phyloP scores from a whole-genome alignment of 225 moss, liverwort and hornwort species.

The Sphagnum contortum region DNA sequence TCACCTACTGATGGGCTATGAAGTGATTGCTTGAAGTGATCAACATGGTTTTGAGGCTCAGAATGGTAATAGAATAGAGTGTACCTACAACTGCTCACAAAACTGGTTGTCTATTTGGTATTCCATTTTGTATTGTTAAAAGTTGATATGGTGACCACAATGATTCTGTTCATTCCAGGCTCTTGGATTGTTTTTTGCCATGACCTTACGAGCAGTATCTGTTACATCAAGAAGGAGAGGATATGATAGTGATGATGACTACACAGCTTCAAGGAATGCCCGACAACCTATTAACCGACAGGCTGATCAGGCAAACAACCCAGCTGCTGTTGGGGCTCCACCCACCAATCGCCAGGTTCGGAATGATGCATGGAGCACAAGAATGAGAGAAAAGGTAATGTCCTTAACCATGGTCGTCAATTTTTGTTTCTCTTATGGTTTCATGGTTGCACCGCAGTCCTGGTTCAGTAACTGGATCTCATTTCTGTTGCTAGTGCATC shows the following conservation, averaged over 20 bases:
- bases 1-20: too few relatives aligned
- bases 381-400: constrained; percentile 93
- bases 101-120: too few relatives aligned
- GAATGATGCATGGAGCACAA: constrained; percentile 90
- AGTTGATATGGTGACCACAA: too few relatives aligned
- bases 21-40: too few relatives aligned
- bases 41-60: too few relatives aligned
- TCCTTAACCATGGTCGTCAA: neutral
- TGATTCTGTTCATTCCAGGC: constrained; percentile 25
- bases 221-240: constrained; percentile 30
- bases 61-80: too few relatives aligned
- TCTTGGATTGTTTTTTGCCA: constrained; percentile 77
- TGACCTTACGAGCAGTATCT: constrained; percentile 61
- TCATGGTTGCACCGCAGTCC: neutral
- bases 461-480: neutral
- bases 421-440: neutral
- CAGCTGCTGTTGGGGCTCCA: constrained; percentile 41
- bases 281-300: constrained; percentile 55
- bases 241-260: constrained; percentile 96
- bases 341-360: constrained; percentile 58
- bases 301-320: constrained; percentile 38
- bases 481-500: neutral
- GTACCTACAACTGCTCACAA: too few relatives aligned
- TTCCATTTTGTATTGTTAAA: too few relatives aligned
- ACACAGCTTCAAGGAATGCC: constrained; percentile 45